Evolutionary conservation across 2,329 filamentous ascomycete genomes (phyloP), one percentile per base, ranked within the genome.

Genomic region (Aureobasidium sp.): DNA sequence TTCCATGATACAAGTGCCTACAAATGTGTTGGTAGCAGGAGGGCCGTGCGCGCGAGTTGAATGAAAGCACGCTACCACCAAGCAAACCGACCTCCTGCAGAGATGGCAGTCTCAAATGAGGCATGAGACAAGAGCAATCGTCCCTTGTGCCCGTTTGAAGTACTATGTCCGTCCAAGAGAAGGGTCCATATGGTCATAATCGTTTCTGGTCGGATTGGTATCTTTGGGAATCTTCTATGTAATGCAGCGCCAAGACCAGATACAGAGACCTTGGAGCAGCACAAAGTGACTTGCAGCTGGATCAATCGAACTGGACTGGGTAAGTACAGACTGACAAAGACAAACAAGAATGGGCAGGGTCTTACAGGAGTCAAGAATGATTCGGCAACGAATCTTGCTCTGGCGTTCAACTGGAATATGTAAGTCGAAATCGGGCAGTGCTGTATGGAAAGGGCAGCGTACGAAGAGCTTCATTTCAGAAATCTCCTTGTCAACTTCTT

Each of bases 401-500:
- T 85, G 62, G 94, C 92, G 75, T 99, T 99, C 75, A 99, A 81
- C 93, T 97, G 71, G 15, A 59, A 39, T 59, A 23, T 62, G 71
- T 78, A 68, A 79, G 72, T 65, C 65, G 69, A 17, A 15, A 48
- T 23, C 17, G 10, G 15, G 39, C 27, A 37, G 23, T 13, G 29
- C 8, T 12, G 23, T 26, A 27, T 13, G 37, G 23, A 41, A 42
- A 15, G 15, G 7, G 3, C 46, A 29, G 81, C 90, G 69, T 84
- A 97, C 93, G 77, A 99, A 99, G 71, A 99, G 88, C 84, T 99
- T 99, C 94, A 99, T 97, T 79, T 99, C 95, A 3, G 94, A 97
- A 64, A 99, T 99, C 77, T 99, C 94, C 82, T 99, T 99, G 77
- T 99, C 95, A 5, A 99, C 95, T 75, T 99, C 94, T 77, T 99